phyloP scores from a whole-genome alignment of 495 filamentous ascomycete species.

The Penicillium longicatenatum region DNA sequence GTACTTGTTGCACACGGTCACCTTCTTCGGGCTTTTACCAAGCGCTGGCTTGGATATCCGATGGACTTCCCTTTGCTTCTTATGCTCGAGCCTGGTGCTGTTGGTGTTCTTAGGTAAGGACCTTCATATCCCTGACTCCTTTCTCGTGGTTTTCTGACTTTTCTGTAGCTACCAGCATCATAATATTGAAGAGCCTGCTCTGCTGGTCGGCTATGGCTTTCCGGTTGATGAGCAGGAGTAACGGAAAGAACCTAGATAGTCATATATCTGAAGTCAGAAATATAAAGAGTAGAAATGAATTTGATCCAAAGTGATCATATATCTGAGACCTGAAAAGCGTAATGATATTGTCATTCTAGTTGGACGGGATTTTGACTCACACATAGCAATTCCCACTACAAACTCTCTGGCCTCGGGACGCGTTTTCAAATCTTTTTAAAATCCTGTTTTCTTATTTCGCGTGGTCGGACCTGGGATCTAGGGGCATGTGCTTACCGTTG shows the following conservation, averaged over 20 bases:
- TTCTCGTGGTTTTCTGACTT: not conserved
- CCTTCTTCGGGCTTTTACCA: constrained; percentile 74
- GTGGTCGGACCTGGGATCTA: too few species aligned
- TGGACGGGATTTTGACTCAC: too few species aligned
- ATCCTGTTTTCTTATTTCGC: too few species aligned
- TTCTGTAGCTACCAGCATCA: constrained; percentile 35
- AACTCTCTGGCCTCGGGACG: too few species aligned
- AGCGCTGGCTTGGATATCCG: constrained; percentile 71
- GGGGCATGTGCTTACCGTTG: too few species aligned
- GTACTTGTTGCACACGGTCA: constrained; percentile 74
- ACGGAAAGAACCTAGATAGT: not conserved
- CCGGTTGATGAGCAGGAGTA: constrained; percentile 20
- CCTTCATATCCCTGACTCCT: not conserved
- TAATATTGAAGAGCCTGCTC: constrained; percentile 37
- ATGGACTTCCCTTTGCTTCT: constrained; percentile 65
- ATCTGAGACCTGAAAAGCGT: too few species aligned
- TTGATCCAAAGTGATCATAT: too few species aligned
- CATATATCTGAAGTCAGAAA: not conserved
- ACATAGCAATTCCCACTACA: too few species aligned
- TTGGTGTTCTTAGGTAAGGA: constrained; percentile 66
- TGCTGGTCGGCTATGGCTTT: constrained; percentile 38
- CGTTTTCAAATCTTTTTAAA: too few species aligned
- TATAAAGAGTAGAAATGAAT: too few species aligned
- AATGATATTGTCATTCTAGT: too few species aligned
- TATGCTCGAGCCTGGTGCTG: constrained; percentile 74